These are phyloP conservation scores for Sungouiella blattae DNA, from an alignment of 805 yeast genomes.

Conservation along the genomic window DNA sequence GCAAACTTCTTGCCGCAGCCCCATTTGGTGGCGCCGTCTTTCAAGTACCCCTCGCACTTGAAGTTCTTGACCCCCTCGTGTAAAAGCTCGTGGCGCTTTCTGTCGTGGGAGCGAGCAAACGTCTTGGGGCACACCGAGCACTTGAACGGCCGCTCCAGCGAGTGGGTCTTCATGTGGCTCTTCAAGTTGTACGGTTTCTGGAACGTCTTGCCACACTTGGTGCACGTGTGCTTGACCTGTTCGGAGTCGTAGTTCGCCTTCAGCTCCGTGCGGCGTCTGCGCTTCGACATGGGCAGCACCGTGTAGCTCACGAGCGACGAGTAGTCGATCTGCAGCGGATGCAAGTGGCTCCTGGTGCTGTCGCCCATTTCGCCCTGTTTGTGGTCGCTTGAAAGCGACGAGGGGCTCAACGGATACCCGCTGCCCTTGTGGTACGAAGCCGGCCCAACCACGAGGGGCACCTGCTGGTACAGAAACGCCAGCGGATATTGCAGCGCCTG, in stretches of 20 bases:
- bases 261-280: constrained; percentile 6
- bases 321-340: constrained; percentile 26
- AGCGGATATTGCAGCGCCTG: too few species aligned
- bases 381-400: not conserved
- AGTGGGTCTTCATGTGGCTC: constrained; percentile 51
- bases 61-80: constrained; percentile 72
- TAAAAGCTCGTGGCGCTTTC: constrained; percentile 70
- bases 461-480: too few species aligned
- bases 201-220: constrained; percentile 43
- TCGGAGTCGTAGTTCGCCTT: not conserved
- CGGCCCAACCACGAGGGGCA: too few species aligned
- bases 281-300: constrained; percentile 27
- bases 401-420: not conserved
- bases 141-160: constrained; percentile 65
- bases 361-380: not conserved
- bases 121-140: constrained; percentile 63
- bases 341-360: not conserved
- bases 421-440: too few species aligned
- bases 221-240: constrained; percentile 28
- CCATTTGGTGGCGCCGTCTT: constrained; percentile 60
- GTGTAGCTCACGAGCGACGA: constrained; percentile 33
- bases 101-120: constrained; percentile 76
- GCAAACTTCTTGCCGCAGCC: constrained; percentile 76
- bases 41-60: constrained; percentile 59
- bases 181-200: constrained; percentile 48